Evolutionary conservation across 2,329 filamentous ascomycete genomes (phyloP).

Genomic region (Westerdykella ornata): DNA sequence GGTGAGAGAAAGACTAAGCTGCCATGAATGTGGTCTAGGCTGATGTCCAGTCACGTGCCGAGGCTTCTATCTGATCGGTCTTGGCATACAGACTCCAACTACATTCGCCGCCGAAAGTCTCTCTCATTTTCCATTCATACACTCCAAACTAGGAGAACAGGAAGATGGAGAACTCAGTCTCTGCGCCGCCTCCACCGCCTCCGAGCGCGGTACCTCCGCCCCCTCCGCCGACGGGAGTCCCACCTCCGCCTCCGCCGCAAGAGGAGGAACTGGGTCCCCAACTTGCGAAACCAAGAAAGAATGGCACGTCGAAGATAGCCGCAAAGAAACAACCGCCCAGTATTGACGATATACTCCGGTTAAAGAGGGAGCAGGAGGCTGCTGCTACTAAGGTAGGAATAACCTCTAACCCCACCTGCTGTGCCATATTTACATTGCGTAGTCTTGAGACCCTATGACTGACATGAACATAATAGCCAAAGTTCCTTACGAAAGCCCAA

Average conservation of each 20-base stretch:
- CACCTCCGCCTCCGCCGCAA: slow-evolving; percentile 17
- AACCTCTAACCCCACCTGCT: slow-evolving; percentile 3
- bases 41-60: too few species aligned
- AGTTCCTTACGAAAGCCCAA: slow-evolving; percentile 77
- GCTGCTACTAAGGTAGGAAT: slow-evolving; percentile 64
- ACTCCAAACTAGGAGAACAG: too few species aligned
- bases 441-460: slow-evolving; percentile 7
- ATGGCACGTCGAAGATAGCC: slow-evolving; percentile 47
- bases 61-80: too few species aligned
- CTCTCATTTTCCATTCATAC: too few species aligned
- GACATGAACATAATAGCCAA: slow-evolving; percentile 49
- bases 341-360: slow-evolving; percentile 75
- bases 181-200: background rate
- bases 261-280: slow-evolving; percentile 21
- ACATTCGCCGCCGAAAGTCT: too few species aligned
- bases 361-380: slow-evolving; percentile 80
- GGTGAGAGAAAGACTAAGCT: too few species aligned
- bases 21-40: too few species aligned
- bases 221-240: slow-evolving; percentile 7
- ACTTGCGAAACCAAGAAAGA: slow-evolving; percentile 41
- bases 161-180: too few species aligned
- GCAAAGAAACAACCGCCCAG: slow-evolving; percentile 55
- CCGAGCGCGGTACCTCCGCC: slow-evolving; percentile 5
- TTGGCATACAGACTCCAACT: too few species aligned
- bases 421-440: slow-evolving; percentile 9